Evolutionary conservation across 1,139 yeast species (phyloP).

Genomic region (Spathaspora sp.): DNA sequence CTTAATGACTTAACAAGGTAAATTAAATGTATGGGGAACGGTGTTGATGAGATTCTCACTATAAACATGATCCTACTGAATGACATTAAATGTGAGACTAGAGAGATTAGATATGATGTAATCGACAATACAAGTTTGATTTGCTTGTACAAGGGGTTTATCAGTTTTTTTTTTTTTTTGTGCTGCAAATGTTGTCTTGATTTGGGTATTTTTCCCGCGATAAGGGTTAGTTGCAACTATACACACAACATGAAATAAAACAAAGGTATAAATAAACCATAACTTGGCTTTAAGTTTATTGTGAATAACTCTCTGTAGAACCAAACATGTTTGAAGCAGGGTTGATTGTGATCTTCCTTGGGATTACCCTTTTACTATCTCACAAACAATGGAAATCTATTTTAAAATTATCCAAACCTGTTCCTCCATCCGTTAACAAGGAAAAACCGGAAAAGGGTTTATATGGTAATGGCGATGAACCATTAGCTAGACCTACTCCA

Average conservation of each 20-base stretch:
- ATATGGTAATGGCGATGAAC: slow-evolving; percentile 16
- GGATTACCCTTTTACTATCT: slow-evolving; percentile 8
- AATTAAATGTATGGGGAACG: no score
- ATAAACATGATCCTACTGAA: no score
- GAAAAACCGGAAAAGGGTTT: neutral
- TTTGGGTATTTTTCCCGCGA: neutral
- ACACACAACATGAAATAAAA: neutral
- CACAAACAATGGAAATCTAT: slow-evolving; percentile 6
- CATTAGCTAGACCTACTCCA: slow-evolving; percentile 54
- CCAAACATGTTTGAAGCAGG: slow-evolving; percentile 8
- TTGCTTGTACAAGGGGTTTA: no score
- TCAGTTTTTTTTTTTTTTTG: no score
- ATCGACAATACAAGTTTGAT: no score
- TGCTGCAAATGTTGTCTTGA: neutral
- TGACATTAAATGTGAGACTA: no score
- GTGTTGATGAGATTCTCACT: no score
- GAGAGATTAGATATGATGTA: no score
- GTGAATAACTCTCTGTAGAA: neutral
- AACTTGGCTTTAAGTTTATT: neutral
- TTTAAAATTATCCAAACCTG: neutral
- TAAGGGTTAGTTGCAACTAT: neutral
- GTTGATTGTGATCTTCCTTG: slow-evolving; percentile 7
- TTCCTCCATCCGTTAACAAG: neutral
- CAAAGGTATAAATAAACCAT: neutral
- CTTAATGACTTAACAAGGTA: no score